phyloP scores from a whole-genome alignment of 1,139 yeast species.

The Candida dubliniensis region DNA sequence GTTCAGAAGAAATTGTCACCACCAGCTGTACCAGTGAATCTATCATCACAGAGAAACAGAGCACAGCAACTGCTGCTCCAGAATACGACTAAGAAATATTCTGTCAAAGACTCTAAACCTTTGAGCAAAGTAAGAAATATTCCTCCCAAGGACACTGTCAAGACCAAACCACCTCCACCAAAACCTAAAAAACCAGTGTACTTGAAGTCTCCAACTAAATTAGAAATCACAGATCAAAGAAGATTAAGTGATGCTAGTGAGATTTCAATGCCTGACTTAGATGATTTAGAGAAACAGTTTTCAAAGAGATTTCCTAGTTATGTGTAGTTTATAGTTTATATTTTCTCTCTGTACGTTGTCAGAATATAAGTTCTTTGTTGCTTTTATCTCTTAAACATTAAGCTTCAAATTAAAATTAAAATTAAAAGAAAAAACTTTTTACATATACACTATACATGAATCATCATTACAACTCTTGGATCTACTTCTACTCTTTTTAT shows the following conservation, averaged over 20 bases:
- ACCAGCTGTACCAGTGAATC: conserved; percentile 34
- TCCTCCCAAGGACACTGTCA: background rate
- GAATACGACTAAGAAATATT: background rate
- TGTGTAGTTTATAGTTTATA: conserved; percentile 24
- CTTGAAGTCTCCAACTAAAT: conserved; percentile 39
- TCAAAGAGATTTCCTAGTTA: conserved; percentile 57
- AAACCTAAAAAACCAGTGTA: conserved; percentile 61
- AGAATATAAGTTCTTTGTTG: too few species aligned
- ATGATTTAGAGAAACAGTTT: conserved; percentile 55
- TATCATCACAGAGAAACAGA: conserved; percentile 18
- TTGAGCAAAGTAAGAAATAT: conserved; percentile 2
- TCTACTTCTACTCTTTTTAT: background rate
- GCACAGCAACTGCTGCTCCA: conserved; percentile 6
- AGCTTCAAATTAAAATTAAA: too few species aligned
- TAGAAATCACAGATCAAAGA: conserved; percentile 18
- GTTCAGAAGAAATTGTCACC: conserved; percentile 20
- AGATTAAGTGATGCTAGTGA: conserved; percentile 42
- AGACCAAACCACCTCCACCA: conserved; percentile 52
- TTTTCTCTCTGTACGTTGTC: background rate
- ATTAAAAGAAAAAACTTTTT: background rate
- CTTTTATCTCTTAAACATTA: too few species aligned
- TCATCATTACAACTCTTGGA: background rate
- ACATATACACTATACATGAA: background rate
- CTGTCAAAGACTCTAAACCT: conserved; percentile 1
- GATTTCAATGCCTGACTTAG: conserved; percentile 52